These are phyloP conservation scores for Picea sitchensis DNA, from an alignment of 75 land plant species.

Conservation along the genomic window DNA sequence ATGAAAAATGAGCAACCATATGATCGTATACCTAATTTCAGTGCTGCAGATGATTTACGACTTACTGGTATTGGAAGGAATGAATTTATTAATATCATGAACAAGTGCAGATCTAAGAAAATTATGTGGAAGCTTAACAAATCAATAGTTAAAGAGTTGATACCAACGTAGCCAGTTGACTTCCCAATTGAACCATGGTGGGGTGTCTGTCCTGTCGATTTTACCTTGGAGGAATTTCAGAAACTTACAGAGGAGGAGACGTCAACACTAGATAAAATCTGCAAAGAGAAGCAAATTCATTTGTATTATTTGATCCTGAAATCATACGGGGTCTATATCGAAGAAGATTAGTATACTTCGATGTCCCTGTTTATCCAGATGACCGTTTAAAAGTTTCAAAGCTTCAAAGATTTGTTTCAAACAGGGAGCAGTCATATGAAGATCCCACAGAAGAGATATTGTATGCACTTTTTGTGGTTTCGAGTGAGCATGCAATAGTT, in stretches of 20 bases:
- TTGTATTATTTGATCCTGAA: conserved; percentile 81
- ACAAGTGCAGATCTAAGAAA: too few species aligned
- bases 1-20: too few species aligned
- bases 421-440: conserved; percentile 27
- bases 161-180: conserved; percentile 88
- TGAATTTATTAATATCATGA: too few species aligned
- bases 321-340: conserved; percentile 72
- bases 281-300: conserved; percentile 91
- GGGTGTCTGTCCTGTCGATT: conserved; percentile 77
- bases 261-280: conserved; percentile 84
- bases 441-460: conserved; percentile 95
- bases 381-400: conserved; percentile 97
- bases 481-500: too few species aligned
- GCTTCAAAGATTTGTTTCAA: conserved; percentile 96
- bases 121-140: conserved; percentile 66
- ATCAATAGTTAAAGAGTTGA: conserved; percentile 87
- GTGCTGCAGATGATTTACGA: too few species aligned
- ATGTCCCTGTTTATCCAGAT: conserved; percentile 93
- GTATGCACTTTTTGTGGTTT: conserved; percentile 70
- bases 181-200: too few species aligned
- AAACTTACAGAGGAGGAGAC: conserved; percentile 94
- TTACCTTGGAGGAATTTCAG: conserved; percentile 95
- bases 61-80: too few species aligned
- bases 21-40: too few species aligned
- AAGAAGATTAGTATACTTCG: too few species aligned